Evolutionary conservation across 768 basidiomycete genomes (phyloP), one percentile per base, ranked within the genome.

Genomic region (Jaapia argillacea): DNA sequence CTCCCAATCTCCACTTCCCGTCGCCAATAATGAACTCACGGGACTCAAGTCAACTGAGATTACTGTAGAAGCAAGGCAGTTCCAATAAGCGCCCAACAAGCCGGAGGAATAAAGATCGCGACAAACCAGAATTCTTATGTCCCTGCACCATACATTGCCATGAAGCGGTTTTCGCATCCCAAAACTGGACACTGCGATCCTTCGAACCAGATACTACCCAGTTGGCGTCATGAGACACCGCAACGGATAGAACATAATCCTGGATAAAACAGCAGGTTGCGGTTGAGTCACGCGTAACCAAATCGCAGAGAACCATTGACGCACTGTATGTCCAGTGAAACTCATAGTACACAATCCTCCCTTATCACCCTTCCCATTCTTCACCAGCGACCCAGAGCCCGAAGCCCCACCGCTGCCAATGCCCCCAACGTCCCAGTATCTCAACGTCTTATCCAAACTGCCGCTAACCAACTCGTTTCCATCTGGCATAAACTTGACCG

Each of bases 201-300:
- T 97, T 97, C 27, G 81, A 83, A 42, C 96, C 94, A 7, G 89
- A 93, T 7, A 96, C 93, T 52, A 98, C 84, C 87, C 91, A 85
- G 51, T 87, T 79, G 3, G 88, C 89, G 61, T 97, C 93, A 50
- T 90, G 85, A 37, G 87, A 90, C 39, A 92, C 87, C 16, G 79
- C 79, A 38, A 82, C 80, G 38, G 75, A 77, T 41, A 84, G 67
- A 45, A 84, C 81, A 46, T 82, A 84, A 58, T 84, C 81, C 63
- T 91, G n/a, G n/a, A n/a, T n/a, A n/a, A n/a, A n/a, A n/a, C n/a
- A n/a, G n/a, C n/a, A n/a, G n/a, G n/a, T n/a, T n/a, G n/a, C n/a
- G n/a, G n/a, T n/a, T n/a, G n/a, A n/a, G n/a, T n/a, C n/a, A n/a
- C n/a, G n/a, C n/a, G n/a, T n/a, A n/a, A n/a, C n/a, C n/a, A n/a